These are phyloP conservation scores for Penicillium manginii DNA, from an alignment of 495 filamentous ascomycete genomes.

Conservation along the genomic window DNA sequence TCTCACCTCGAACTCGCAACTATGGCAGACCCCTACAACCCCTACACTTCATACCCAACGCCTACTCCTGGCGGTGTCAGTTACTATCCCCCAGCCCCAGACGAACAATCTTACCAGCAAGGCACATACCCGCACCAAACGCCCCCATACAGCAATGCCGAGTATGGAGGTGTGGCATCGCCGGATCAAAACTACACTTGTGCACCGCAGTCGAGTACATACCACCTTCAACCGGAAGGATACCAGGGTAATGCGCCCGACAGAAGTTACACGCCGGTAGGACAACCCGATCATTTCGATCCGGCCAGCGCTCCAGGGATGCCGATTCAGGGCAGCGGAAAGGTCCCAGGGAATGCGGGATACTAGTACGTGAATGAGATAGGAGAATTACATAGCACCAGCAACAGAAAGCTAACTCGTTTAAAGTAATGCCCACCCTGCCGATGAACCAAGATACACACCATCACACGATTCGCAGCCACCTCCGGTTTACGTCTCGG, in stretches of 20 bases:
- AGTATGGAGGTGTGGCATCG: slow-evolving; percentile 4
- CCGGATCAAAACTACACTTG: slow-evolving; percentile 29
- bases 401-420: not conserved
- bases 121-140: slow-evolving; percentile 14
- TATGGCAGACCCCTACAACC: slow-evolving; percentile 58
- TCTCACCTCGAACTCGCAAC: not conserved
- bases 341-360: slow-evolving; percentile 34
- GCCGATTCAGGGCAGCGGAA: slow-evolving; percentile 38
- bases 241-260: slow-evolving; percentile 36
- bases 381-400: not conserved
- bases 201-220: slow-evolving; percentile 31
- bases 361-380: slow-evolving; percentile 45
- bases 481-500: slow-evolving; percentile 28
- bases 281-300: slow-evolving; percentile 42
- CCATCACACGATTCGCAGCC: slow-evolving; percentile 21
- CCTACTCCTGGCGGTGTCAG: slow-evolving; percentile 31
- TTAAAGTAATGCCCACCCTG: slow-evolving; percentile 20
- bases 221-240: slow-evolving; percentile 35
- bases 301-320: slow-evolving; percentile 53
- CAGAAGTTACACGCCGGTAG: slow-evolving; percentile 42
- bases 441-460: slow-evolving; percentile 24
- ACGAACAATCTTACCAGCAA: slow-evolving; percentile 23
- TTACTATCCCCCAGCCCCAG: slow-evolving; percentile 33
- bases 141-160: slow-evolving; percentile 14
- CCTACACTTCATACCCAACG: slow-evolving; percentile 33